Base-by-base conservation (phyloP, 345 rosid genomes). In the Viola odorata region DNA sequence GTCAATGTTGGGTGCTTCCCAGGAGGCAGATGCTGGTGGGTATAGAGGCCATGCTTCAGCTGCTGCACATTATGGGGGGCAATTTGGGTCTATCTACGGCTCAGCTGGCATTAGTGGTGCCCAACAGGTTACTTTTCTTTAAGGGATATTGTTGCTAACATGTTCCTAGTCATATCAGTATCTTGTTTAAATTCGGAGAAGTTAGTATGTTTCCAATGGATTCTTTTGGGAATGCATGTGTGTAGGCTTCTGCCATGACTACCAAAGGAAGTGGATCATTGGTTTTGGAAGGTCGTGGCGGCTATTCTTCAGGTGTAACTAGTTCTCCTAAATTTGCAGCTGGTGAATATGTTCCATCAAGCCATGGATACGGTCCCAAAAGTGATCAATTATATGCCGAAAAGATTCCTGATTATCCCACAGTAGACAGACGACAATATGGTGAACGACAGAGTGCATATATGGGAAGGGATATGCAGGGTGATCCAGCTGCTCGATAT, bases 271-370 rank as follows among this genome's bases (percentile, higher is more conserved):
- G 81, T 57, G 85, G 81, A 63, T 54, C 78, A 51, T 76, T 91
- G 14, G 77, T 77, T 63, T 61, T 90, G 72, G 99, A 88, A 50
- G 80, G 75, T 63, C 95, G 90, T 61, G 76, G 87, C 4, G 80
- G 77, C 67, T 94, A 90, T 73, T 61, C 83, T 38, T 82, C 95
- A 32, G 66, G 85, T 62, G 32, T 81, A 15, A 53, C 84, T 11
- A 91, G 86, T 68, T 89, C 99, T 23, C 96, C 99, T 0, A 92
- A 89, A 68, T 89, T 76, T 81, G 69, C 79, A 56, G 69, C 96
- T 58, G 75, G 83, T 58, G 89, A 83, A 48, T 89, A 86, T 66
- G 57, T 84, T 59, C 69, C 96, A 53, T 75, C 96, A 11, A 76
- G 73, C 57, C 97, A 82, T 65, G 82, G 72, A 59, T 94, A 83